Evolutionary conservation across 306 rosid genomes (phyloP), one percentile per base, ranked within the genome.

Genomic region (Lathyrus aphaca): DNA sequence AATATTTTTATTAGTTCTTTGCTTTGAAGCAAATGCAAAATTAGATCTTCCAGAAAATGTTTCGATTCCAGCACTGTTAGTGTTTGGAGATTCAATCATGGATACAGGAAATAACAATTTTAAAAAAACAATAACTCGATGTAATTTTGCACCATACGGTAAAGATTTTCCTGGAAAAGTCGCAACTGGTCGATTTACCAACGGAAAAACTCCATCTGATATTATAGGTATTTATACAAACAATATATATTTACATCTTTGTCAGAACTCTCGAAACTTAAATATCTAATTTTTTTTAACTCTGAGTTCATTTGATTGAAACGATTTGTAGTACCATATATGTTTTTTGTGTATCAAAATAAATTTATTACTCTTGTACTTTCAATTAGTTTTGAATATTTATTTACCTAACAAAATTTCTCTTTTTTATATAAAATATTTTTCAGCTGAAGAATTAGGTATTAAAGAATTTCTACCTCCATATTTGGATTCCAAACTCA

Each of bases 31-130:
- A 18, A n/a, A 60, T 66, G 79, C 39, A 57, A 14, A 30, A 21
- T 1, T 72, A 35, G 66, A 71, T 15, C 57, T 90, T 1, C 90
- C 92, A 25, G 77, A 78, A 54, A 80, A 81, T 32, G 49, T 27
- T 45, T 10, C 76, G 1, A 13, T 86, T 43, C 89, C 97, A 1
- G 97, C 95, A 0, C 67, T 86, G 2, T 40, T 85, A 0, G 84
- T 81, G 43, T 82, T 91, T 6, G 97, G 97, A 43, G 97, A 91
- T 39, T 88, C 96, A 0, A 78, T 91, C 54, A 59, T 91, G 81
- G 97, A 91, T 50, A 88, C 97, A 0, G 97, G 97, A 40, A 91
- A 81, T 73, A 91, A 91, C 76, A 88, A 90, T 80, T 5, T 80
- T 63, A 80, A 2, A 51, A 72, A 63, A 5, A 6, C 76, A 2